These are phyloP conservation scores for Cladochytrium tenue DNA, from an alignment of 371 early-diverging fungal genomes.

Conservation along the genomic window DNA sequence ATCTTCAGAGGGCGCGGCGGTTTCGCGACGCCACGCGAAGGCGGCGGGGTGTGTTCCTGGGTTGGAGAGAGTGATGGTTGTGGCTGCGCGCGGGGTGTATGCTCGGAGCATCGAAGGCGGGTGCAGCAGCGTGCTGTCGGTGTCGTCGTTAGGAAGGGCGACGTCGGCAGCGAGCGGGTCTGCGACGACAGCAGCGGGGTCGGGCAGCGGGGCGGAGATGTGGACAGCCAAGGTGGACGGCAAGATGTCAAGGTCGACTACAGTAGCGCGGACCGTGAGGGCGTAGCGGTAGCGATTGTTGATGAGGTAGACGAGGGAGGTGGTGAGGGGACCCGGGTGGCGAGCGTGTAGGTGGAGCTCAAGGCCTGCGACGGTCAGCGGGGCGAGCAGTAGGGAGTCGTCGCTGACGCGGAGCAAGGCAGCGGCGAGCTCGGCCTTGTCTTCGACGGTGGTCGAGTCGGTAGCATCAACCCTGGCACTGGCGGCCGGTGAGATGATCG, in stretches of 20 bases:
- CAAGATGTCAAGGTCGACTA: conserved; percentile 27
- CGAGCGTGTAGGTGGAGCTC: conserved; percentile 23
- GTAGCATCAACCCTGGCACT: background rate
- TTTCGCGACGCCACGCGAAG: no score
- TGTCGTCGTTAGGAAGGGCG: no score
- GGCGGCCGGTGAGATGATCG: conserved; percentile 6
- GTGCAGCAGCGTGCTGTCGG: no score
- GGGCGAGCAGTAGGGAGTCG: conserved; percentile 19
- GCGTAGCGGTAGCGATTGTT: conserved; percentile 48
- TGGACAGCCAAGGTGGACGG: conserved; percentile 4
- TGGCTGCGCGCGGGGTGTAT: no score
- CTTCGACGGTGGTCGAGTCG: background rate
- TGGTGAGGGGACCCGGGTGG: conserved; percentile 14
- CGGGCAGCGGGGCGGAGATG: background rate
- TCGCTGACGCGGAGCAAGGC: conserved; percentile 8
- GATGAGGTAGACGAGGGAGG: conserved; percentile 38
- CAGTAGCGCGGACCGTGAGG: conserved; percentile 30
- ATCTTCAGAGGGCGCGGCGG: no score
- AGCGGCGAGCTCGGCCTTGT: conserved; percentile 1
- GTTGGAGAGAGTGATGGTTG: no score
- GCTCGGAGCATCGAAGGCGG: no score
- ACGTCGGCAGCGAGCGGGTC: no score
- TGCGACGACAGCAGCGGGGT: no score
- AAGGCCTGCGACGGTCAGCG: conserved; percentile 35
- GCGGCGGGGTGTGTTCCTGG: no score